Evolutionary conservation across 2,329 filamentous ascomycete species (phyloP), one percentile per base, ranked within the genome.

Genomic region (Clarireedia paspali): DNA sequence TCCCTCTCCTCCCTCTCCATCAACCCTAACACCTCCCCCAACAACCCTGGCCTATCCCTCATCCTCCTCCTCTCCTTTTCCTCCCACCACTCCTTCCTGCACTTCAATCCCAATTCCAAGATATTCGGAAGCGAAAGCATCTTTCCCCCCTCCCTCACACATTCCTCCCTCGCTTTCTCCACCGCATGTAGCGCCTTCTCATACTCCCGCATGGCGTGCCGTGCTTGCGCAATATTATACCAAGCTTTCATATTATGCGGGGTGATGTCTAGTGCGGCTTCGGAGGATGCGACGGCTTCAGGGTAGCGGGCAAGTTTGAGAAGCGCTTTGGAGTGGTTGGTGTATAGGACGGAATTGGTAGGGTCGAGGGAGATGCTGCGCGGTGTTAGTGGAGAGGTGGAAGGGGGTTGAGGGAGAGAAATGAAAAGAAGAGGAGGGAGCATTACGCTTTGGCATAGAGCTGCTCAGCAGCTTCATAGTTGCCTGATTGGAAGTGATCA

Each of bases 61-160:
- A 76, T 66, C 1, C 88, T 76, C 38, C 77, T 74, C 55, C 75
- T 76, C 70, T 97, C 92, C 61, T 77, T 76, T 10, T 82, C 79
- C 38, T 92, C 88, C 89, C 94, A 97, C 40, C 88, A 83, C 60
- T 85, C 85, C 71, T 92, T 92, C 72, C 95, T 95, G 66, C 89
- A 90, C 56, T 79, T 78, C 23, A 96, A 75, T 0, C 96, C 88
- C 15, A 88, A 80, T 15, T 77, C 76, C 0, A 88, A 91, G 46
- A 96, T 82, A 23, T 84, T 80, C 23, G 81, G 77, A 0, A 92
- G 80, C 39, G 76, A 76, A 20, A 14, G 9, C 42, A 45, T 23
- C 5, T 45, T 45, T 2, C 12, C 23, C 12, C 42, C 20, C 36
- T 49, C 47, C 7, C 34, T 46, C 6, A 56, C 20, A 23, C 48